Conservation (phyloP, 495 filamentous ascomycete genomes). For the Penicillium salamii region DNA sequence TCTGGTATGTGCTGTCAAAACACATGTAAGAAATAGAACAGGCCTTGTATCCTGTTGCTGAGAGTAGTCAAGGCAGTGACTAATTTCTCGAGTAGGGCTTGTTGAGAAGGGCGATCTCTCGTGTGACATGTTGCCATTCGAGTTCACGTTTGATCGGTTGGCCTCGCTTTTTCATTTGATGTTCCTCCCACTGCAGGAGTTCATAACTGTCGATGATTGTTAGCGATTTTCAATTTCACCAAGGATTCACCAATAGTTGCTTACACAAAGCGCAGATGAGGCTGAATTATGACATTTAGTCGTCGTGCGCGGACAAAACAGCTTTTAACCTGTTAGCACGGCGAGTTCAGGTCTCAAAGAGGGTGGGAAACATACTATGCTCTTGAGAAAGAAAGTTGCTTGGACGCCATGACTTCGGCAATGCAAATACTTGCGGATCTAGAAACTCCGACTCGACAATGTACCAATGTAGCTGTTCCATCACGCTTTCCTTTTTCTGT, state of each 20-base stretch:
- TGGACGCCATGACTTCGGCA: slow-evolving; percentile 87
- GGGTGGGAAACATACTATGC: slow-evolving; percentile 65
- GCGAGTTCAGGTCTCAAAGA: not conserved
- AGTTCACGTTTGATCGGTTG: slow-evolving; percentile 65
- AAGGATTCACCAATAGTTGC: no score
- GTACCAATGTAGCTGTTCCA: slow-evolving; percentile 84
- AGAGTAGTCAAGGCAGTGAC: not conserved
- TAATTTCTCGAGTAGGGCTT: slow-evolving; percentile 69
- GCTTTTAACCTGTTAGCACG: slow-evolving; percentile 27
- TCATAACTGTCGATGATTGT: slow-evolving; percentile 38
- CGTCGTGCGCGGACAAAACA: slow-evolving; percentile 92
- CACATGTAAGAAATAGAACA: not conserved
- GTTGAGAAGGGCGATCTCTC: slow-evolving; percentile 95
- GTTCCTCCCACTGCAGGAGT: slow-evolving; percentile 93
- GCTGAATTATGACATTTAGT: slow-evolving; percentile 74
- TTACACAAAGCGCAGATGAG: slow-evolving; percentile 66
- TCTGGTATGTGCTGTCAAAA: not conserved
- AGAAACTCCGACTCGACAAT: slow-evolving; percentile 95
- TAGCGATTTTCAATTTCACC: slow-evolving; percentile 7
- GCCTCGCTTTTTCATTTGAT: slow-evolving; percentile 43
- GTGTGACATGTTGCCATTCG: slow-evolving; percentile 84
- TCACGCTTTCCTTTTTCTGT: slow-evolving; percentile 72
- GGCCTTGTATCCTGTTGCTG: not conserved
- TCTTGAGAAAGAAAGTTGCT: slow-evolving; percentile 78
- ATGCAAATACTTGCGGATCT: slow-evolving; percentile 97